Base-by-base conservation (phyloP, 768 basidiomycete genomes). In the Macrolepiota fuliginosa region DNA sequence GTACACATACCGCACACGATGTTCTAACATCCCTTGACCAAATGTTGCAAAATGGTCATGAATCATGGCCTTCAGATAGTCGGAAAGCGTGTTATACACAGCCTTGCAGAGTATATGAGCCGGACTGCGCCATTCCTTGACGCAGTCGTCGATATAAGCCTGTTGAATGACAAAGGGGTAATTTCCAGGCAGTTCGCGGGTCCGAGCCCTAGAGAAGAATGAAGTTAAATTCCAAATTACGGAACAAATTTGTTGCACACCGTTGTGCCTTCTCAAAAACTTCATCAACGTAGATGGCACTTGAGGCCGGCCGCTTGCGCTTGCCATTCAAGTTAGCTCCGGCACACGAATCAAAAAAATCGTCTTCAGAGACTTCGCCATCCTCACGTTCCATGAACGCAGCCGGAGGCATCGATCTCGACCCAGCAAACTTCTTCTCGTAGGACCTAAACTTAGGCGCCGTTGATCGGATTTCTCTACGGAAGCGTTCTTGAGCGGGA, bases 161-260 rank as follows among this genome's bases (percentile, higher is more conserved):
- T 77, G 70, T 52, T 85, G 82, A 0, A 91, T 85, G 0, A 85
- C 74, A 62, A 86, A 90, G 0, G 89, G 89, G 62, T 84, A 88
- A 62, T 81, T 80, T 13, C 83, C 86, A 0, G 89, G 89, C 0
- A 91, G 78, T 65, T 91, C 89, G 1, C 91, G 83, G 0, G 89
- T 87, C 3, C 86, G 80, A 1, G 90, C 83, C 22, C 91, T 92
- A 55, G 13, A 17, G 19, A 55, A 42, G 27, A 50, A 24, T 15
- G 57, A 32, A 32, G 7, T 32, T 32, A 7, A 32, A 32, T 32
- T 32, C 29, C 3, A 7, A 7, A 32, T 7, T 32, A 7, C 29
- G 7, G 29, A 32, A 7, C 29, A 7, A 32, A 32, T 7, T 32
- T 32, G 29, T 32, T 32, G 29, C 54, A 24, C 36, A 70, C 72